Evolutionary conservation across 2,329 filamentous ascomycete species (phyloP).

Genomic region (Aureobasidium sp.): DNA sequence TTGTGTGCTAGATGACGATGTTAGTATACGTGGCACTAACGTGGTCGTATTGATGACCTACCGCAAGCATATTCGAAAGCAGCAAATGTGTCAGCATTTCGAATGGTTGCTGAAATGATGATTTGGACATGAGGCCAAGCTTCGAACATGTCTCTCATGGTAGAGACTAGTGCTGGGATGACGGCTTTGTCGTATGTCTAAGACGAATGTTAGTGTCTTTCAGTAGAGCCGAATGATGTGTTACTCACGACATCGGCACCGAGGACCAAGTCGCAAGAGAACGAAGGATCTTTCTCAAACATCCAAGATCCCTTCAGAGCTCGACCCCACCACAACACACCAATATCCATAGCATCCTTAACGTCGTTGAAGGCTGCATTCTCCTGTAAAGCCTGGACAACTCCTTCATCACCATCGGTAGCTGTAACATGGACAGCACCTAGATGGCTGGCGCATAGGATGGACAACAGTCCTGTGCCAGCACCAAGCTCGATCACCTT

Average conservation of each 20-base stretch:
- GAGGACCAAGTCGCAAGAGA: slow-evolving; percentile 53
- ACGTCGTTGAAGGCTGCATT: slow-evolving; percentile 63
- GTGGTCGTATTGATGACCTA: slow-evolving; percentile 20
- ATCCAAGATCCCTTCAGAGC: slow-evolving; percentile 52
- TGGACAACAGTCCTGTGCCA: slow-evolving; percentile 67
- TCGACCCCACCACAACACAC: slow-evolving; percentile 58
- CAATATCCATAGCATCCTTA: slow-evolving; percentile 39
- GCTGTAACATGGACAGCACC: slow-evolving; percentile 52
- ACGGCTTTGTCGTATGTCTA: slow-evolving; percentile 62
- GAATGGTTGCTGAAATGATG: slow-evolving; percentile 61
- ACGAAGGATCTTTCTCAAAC: slow-evolving; percentile 39
- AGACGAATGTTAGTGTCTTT: background rate
- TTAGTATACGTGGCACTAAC: background rate
- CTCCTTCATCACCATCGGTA: slow-evolving; percentile 67
- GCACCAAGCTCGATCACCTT: slow-evolving; percentile 64
- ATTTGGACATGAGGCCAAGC: slow-evolving; percentile 50
- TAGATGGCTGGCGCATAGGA: slow-evolving; percentile 63
- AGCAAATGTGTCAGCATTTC: slow-evolving; percentile 61
- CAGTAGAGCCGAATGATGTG: background rate
- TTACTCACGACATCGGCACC: slow-evolving; percentile 60
- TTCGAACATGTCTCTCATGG: slow-evolving; percentile 53
- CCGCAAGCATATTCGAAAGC: slow-evolving; percentile 54
- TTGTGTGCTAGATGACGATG: slow-evolving; percentile 20
- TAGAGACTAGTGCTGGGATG: slow-evolving; percentile 56
- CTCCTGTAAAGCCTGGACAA: slow-evolving; percentile 58